Percentiles rank a stretch among this genome's conserved stretches.
Evolutionary conservation across 768 basidiomycete genomes (phyloP).

Genomic region (Suillus brevipes): DNA sequence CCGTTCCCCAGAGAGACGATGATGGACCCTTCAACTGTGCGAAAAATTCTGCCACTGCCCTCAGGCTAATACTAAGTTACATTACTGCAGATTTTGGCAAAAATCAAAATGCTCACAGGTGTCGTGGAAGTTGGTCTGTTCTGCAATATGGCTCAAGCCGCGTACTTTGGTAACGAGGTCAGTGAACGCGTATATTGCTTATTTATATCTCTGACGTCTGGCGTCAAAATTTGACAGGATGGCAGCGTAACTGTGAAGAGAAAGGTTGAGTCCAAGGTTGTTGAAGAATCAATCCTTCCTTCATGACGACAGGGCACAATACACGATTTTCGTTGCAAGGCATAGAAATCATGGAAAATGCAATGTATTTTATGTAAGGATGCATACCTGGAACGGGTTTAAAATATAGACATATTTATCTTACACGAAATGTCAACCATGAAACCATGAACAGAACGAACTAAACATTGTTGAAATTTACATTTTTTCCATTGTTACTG

Average conservation of each 20-base stretch:
- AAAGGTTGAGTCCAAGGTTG: conserved; percentile 24
- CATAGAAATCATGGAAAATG: too few species aligned
- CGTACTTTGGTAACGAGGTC: conserved; percentile 94
- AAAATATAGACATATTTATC: neutral
- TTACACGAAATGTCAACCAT: neutral
- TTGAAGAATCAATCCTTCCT: conserved; percentile 17
- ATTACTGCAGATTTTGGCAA: conserved; percentile 59
- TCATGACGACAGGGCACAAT: neutral
- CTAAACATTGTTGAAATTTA: neutral
- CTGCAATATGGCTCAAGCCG: conserved; percentile 87
- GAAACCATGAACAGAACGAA: neutral
- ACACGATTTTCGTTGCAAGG: neutral
- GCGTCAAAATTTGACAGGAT: conserved; percentile 42
- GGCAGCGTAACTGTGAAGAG: conserved; percentile 68
- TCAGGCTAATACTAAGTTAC: neutral
- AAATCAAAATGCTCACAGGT: conserved; percentile 93
- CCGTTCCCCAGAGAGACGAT: conserved; percentile 76
- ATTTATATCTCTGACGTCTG: neutral
- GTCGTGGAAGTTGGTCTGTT: conserved; percentile 99
- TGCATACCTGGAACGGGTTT: neutral
- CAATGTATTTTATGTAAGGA: neutral
- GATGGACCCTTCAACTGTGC: conserved; percentile 62
- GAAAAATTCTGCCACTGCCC: conserved; percentile 15
- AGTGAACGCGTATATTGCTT: conserved; percentile 14
- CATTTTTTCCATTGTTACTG: neutral